Evolutionary conservation across 345 rosid genomes (phyloP), one percentile per base, ranked within the genome.

Genomic region (Pugionium cornutum): DNA sequence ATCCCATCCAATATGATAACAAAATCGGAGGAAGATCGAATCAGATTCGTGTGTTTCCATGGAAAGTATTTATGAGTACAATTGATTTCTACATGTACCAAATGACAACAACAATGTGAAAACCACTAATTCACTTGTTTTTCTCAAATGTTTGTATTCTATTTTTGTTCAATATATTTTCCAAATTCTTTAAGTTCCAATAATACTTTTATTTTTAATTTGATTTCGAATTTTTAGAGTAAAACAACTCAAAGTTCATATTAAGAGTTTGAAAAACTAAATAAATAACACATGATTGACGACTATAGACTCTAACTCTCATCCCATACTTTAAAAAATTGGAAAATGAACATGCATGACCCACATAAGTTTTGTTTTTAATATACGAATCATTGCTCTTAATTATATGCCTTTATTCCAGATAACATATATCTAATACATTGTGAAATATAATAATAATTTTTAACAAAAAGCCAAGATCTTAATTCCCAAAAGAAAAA

Each of bases 381-480:
- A 27, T 18, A 28, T 18, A 46, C 48, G 18, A 56, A 36, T 4
- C 66, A 31, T 46, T 31, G 4, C 28, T 2, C 31, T 61, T 61
- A 53, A 18, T 43, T 11, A 43, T 41, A 63, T 30, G 49, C 7
- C 64, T 49, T 64, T 72, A 72, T 64, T 72, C 2, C n/a, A 56
- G 10, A 56, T 11, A 64, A 49, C 64, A 47, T 64, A 33, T 33
- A 27, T 49, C 52, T 48, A 48, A 29, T 48, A 71, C 75, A 55
- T 48, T 56, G 11, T 26, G 43, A 62, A 9, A 36, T 65, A 48
- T 72, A 58, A 18, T 18, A 18, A 18, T 18, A 18, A 43, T 9
- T 54, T 51, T 49, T 3, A 42, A 34, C 25, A 43, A 65, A 44
- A 41, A 41, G 4, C 57, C 70, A 72, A 72, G 58, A 72, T 43